phyloP scores from a whole-genome alignment of 768 basidiomycete species.

The Phlegmacium glaucopus region DNA sequence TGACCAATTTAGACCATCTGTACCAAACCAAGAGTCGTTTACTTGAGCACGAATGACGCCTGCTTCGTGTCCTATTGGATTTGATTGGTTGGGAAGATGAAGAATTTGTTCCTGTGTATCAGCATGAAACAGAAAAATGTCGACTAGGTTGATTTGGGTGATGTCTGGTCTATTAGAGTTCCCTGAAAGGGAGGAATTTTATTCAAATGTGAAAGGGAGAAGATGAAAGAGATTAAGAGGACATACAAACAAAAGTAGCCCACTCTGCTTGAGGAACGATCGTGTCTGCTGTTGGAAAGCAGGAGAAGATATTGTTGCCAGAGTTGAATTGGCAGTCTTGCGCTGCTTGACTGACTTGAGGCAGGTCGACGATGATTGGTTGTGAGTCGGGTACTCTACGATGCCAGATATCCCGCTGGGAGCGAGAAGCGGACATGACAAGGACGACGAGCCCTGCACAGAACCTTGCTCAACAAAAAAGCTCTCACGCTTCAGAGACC shows the following conservation, averaged over 20 bases:
- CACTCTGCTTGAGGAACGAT: conserved; percentile 69
- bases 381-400: conserved; percentile 23
- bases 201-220: conserved; percentile 10
- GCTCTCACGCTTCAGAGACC: no score
- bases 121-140: conserved; percentile 76
- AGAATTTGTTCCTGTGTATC: conserved; percentile 55
- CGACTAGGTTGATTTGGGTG: conserved; percentile 58
- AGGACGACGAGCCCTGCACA: no score
- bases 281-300: conserved; percentile 60
- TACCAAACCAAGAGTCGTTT: conserved; percentile 76
- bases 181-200: conserved; percentile 43
- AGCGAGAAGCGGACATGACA: background rate
- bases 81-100: conserved; percentile 35
- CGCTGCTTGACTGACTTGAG: conserved; percentile 39
- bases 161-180: conserved; percentile 69
- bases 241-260: conserved; percentile 80
- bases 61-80: conserved; percentile 51
- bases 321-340: conserved; percentile 49
- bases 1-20: conserved; percentile 43
- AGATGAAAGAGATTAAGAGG: background rate
- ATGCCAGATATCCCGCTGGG: conserved; percentile 5
- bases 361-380: conserved; percentile 37
- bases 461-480: no score
- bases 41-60: conserved; percentile 53
- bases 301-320: conserved; percentile 73